Conservation (phyloP, 306 rosid genomes). For the Pterocarpus santalinus region DNA sequence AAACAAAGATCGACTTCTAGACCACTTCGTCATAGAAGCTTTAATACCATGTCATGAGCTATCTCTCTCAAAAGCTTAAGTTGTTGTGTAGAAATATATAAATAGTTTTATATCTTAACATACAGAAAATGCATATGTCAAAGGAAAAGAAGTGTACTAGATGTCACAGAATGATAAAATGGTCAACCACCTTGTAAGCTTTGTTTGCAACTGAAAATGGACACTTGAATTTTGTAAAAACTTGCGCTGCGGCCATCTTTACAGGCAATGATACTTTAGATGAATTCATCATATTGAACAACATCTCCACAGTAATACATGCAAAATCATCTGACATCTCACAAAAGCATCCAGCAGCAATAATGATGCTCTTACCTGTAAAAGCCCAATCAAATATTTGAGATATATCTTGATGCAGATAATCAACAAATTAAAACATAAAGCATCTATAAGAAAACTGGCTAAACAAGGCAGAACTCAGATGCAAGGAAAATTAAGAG, state of each 20-base stretch:
- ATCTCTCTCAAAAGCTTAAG: too few species aligned
- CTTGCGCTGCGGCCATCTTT: conserved; percentile 69
- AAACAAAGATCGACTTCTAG: too few species aligned
- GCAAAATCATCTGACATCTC: conserved; percentile 88
- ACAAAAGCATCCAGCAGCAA: conserved; percentile 89
- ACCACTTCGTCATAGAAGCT: too few species aligned
- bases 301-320: conserved; percentile 66
- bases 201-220: conserved; percentile 65
- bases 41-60: too few species aligned
- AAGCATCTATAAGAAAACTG: conserved; percentile 4
- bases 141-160: background rate
- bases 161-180: conserved; percentile 24
- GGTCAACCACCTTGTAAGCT: conserved; percentile 71
- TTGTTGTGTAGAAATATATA: too few species aligned
- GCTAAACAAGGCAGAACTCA: conserved; percentile 25
- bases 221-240: conserved; percentile 71
- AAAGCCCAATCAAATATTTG: conserved; percentile 34
- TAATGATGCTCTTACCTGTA: conserved; percentile 76
- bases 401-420: conserved; percentile 22
- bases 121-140: conserved; percentile 24
- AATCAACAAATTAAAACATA: conserved; percentile 26
- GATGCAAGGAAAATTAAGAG: conserved; percentile 19
- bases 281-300: conserved; percentile 64
- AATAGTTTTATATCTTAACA: too few species aligned
- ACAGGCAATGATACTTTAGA: conserved; percentile 52